These are phyloP conservation scores for Sclerotinia spermophila DNA, from an alignment of 2,329 filamentous ascomycete species.

Conservation along the genomic window DNA sequence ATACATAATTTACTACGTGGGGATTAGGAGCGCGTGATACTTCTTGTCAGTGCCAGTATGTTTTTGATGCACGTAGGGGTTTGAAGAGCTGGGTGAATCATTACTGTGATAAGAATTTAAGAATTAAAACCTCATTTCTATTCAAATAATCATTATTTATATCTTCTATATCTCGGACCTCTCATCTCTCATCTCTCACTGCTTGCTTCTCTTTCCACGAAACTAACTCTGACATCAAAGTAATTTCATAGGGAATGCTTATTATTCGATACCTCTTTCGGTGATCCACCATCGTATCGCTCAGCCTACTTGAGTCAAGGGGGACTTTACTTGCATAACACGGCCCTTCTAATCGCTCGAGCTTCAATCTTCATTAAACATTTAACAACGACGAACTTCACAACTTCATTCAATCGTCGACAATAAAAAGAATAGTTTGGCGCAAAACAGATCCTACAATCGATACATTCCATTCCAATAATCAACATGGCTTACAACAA, in stretches of 20 bases:
- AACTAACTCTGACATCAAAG: neutral
- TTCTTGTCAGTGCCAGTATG: neutral
- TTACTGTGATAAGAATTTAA: neutral
- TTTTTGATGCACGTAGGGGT: too few relatives aligned
- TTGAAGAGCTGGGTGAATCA: constrained; percentile 8
- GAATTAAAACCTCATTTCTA: neutral
- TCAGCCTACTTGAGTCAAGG: neutral
- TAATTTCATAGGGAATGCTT: neutral
- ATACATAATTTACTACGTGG: too few relatives aligned
- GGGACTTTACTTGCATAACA: neutral
- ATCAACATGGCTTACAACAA: constrained; percentile 85
- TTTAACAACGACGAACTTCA: neutral
- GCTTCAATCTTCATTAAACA: neutral
- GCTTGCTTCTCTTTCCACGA: neutral
- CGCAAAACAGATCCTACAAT: neutral
- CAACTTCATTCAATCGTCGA: neutral
- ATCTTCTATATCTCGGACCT: neutral
- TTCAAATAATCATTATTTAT: too few relatives aligned
- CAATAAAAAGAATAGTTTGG: neutral
- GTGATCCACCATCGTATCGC: neutral
- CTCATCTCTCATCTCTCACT: neutral
- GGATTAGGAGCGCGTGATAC: neutral
- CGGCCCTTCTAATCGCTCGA: constrained; percentile 4
- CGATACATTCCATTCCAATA: neutral
- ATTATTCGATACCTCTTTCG: neutral